Base-by-base conservation (phyloP, 73 alveolate species). In the Paramecium sonneborni region DNA sequence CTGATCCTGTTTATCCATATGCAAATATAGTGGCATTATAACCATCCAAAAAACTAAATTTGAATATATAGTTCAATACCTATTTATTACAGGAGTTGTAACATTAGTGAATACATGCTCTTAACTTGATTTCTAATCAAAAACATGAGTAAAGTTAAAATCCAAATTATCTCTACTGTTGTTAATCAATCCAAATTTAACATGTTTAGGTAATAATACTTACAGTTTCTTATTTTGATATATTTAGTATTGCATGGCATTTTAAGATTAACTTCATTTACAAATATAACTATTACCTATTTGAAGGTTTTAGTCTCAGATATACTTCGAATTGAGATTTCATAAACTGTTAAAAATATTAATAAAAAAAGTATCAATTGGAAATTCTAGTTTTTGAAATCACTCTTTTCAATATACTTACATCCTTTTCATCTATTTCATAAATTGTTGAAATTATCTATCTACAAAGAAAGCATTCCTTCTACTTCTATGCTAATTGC, bases 1-100 rank as follows among this genome's bases (percentile, higher is more conserved):
- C 99, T 35, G 98, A 92, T 6, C 99, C 99, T 14, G 99, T 98
- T 91, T 98, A 96, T 9, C 99, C 99, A 92, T 97, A 97, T 32
- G 99, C 99, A 92, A 97, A 98, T 39, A 97, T 93, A 3, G 99
- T 97, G 34, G 98, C 98, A 92, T 98, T 98, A 94, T 96, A 98
- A 9, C 99, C 99, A 85, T 98, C 99, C 94, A 98, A 85, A 93
- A 96, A 97, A 85, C 98, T 97, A 52, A 52, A 52, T 52, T 52
- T 52, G 55, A 58, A 76, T 56, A 85, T 48, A 15, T n/a, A 41
- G 21, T 23, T 62, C 21, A 30, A 67, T 94, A 94, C 97, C 89
- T 94, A 41, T 85, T 28, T n/a, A 95, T 91, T 15, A 95, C 96
- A 23, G 97, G 97, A 38, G 84, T 68, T 26, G 99, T 98, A 39